phyloP scores from a whole-genome alignment of 1,284 basidiomycete genomes.

The Blastosporella zonata region DNA sequence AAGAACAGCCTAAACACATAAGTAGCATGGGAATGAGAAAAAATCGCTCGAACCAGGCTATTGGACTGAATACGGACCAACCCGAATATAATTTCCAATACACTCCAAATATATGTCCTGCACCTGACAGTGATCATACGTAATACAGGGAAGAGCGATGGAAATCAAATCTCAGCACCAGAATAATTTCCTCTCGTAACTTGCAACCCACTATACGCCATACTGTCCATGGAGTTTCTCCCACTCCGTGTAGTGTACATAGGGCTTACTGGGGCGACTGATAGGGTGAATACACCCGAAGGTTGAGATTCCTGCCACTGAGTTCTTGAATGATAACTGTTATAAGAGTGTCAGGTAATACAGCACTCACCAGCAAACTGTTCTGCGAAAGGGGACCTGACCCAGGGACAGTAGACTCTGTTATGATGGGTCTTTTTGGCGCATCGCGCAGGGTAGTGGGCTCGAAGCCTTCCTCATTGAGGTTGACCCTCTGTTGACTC shows the following conservation, averaged over 20 bases:
- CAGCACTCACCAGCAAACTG: slow-evolving; percentile 3
- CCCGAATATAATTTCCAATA: neutral
- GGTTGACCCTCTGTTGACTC: slow-evolving; percentile 10
- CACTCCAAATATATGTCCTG: neutral
- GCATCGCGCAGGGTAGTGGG: slow-evolving; percentile 1
- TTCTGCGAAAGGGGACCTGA: neutral
- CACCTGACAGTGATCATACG: neutral
- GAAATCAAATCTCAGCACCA: slow-evolving; percentile 17
- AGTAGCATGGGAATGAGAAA: neutral
- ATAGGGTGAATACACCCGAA: slow-evolving; percentile 8
- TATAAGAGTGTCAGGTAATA: neutral
- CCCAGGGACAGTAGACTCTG: slow-evolving; percentile 10
- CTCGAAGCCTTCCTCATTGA: slow-evolving; percentile 15
- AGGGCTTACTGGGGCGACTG: slow-evolving; percentile 12
- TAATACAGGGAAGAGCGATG: neutral
- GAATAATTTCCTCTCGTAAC: slow-evolving; percentile 14
- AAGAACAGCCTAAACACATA: neutral
- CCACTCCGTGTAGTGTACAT: slow-evolving; percentile 19
- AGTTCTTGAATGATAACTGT: neutral
- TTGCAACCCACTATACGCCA: slow-evolving; percentile 15
- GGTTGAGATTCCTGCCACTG: slow-evolving; percentile 8
- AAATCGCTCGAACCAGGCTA: neutral
- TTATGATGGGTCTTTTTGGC: neutral
- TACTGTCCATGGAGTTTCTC: slow-evolving; percentile 18
- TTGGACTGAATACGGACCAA: neutral